Base-by-base conservation (phyloP, 164 flowering plant species). In the Vitis rotundifolia region DNA sequence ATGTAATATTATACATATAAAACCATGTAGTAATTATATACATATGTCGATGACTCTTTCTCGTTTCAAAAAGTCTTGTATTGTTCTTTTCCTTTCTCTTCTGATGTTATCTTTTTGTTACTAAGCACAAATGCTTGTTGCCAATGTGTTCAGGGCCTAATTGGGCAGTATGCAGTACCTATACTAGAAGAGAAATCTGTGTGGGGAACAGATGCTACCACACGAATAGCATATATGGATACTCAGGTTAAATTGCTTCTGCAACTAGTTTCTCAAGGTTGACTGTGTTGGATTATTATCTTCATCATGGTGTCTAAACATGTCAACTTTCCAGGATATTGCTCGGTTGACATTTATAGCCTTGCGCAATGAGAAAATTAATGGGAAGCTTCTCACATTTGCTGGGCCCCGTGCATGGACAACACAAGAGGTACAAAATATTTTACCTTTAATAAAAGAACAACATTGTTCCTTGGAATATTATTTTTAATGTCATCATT, bases 341-440 rank as follows among this genome's bases (percentile, higher is more conserved):
- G 96, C 99, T 72, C 83, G 99, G 67, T 71, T 95, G 71, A 95
- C 99, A 58, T 89, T 95, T 71, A 88, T 92, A 75, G 97, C 92
- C 57, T 67, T 95, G 70, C 86, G 99, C 12, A 92, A 92, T 83
- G 98, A 91, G 76, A 91, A 84, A 28, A 68, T 91, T 10, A 85
- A 84, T 47, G 89, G 91, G 70, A 88, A 86, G 81, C 93, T 91
- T 80, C 85, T 92, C 64, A 95, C 99, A 1, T 95, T 92, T 82
- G 88, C 97, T 55, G 99, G 99, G 14, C 97, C 99, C 80, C 96
- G 98, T 70, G 98, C 99, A 61, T 92, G 98, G 99, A 92, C 99
- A 68, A 91, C 98, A 55, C 99, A 95, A 79, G 99, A 95, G 96
- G 99, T 92, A 87, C 66, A 58, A 47, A 22, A 14, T 60, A 11